Percentiles rank a stretch among this genome's conserved stretches.
Evolutionary conservation across 2,329 filamentous ascomycete genomes (phyloP).

Genomic region (Stachybotrys elegans): DNA sequence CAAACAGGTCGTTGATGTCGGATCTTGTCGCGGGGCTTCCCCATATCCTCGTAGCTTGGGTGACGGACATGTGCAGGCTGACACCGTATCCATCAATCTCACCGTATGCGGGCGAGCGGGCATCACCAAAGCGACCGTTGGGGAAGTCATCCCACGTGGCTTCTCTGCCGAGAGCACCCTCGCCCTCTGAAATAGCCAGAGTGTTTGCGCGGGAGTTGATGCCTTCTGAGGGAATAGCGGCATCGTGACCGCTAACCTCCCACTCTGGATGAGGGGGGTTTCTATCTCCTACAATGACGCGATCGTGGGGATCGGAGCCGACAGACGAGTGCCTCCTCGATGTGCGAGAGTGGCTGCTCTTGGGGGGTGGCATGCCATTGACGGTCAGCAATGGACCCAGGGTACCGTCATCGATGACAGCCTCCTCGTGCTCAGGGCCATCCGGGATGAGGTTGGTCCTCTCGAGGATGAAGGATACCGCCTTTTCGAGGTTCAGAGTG

Average conservation of each 20-base stretch:
- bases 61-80: conserved; percentile 85
- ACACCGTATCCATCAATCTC: conserved; percentile 98
- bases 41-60: conserved; percentile 80
- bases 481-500: conserved; percentile 93
- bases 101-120: conserved; percentile 86
- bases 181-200: conserved; percentile 88
- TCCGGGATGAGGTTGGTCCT: conserved; percentile 75
- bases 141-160: conserved; percentile 99
- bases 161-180: conserved; percentile 83
- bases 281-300: conserved; percentile 71
- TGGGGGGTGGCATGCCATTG: conserved; percentile 39
- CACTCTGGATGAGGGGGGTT: conserved; percentile 55
- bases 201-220: conserved; percentile 79
- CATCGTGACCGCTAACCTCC: conserved; percentile 73
- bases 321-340: conserved; percentile 69
- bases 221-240: conserved; percentile 66
- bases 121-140: conserved; percentile 93
- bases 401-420: conserved; percentile 40
- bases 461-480: conserved; percentile 89
- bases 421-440: conserved; percentile 46
- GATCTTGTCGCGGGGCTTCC: conserved; percentile 63
- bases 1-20: conserved; percentile 79
- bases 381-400: conserved; percentile 30
- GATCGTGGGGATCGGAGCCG: conserved; percentile 81
- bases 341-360: conserved; percentile 27